Evolutionary conservation across 2,329 filamentous ascomycete species (phyloP).

Genomic region (Kalaharituber pfeilii): DNA sequence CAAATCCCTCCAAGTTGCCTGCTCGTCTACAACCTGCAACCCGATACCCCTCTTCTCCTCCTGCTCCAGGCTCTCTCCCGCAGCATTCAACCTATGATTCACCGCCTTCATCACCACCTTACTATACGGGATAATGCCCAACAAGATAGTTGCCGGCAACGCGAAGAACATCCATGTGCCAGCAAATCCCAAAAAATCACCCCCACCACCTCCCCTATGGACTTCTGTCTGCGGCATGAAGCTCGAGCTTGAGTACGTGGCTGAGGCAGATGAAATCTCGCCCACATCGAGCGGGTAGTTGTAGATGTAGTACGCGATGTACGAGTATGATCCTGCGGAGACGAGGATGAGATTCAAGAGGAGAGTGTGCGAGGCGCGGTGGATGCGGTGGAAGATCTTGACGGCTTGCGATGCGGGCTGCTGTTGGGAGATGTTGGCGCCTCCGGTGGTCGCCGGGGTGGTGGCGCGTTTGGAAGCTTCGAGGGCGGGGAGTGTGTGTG

Average conservation of each 20-base stretch:
- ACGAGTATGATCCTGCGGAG: constrained; percentile 13
- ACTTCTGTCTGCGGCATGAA: constrained; percentile 14
- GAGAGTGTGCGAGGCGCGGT: constrained; percentile 7
- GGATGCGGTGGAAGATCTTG: constrained; percentile 12
- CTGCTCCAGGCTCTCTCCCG: constrained; percentile 7
- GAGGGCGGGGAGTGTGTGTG: constrained; percentile 14
- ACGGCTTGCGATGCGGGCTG: constrained; percentile 2
- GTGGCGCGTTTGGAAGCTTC: constrained; percentile 5
- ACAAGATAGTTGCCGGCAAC: constrained; percentile 8
- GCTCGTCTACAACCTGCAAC: constrained; percentile 10
- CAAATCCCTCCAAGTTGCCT: constrained; percentile 7
- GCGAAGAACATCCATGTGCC: constrained; percentile 14
- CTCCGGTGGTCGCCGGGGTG: constrained; percentile 4
- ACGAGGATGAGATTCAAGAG: constrained; percentile 10
- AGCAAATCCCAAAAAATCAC: constrained; percentile 1
- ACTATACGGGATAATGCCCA: constrained; percentile 12
- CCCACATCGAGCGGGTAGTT: constrained; percentile 1
- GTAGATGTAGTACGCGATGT: constrained; percentile 15
- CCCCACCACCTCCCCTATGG: constrained; percentile 2
- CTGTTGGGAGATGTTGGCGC: constrained; percentile 4
- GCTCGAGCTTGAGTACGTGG: constrained; percentile 7
- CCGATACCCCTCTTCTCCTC: constrained; percentile 8
- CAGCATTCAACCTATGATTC: constrained; percentile 9
- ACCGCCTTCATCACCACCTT: constrained; percentile 7
- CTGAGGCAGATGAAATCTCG: constrained; percentile 6